These are phyloP conservation scores for Pythium phragmitis DNA, from an alignment of 352 stramenopile species.

Conservation along the genomic window DNA sequence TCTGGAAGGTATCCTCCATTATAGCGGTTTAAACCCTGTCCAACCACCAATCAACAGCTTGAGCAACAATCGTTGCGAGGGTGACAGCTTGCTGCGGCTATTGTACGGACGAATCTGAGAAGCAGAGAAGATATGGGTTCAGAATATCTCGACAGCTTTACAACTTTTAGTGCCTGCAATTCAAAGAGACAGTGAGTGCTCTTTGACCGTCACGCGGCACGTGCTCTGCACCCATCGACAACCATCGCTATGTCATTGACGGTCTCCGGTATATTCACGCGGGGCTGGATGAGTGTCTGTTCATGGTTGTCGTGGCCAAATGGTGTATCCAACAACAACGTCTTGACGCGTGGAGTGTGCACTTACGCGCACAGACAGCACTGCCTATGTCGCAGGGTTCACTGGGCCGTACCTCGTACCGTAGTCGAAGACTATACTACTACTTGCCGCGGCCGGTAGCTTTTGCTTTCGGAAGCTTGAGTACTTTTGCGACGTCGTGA, in stretches of 20 bases:
- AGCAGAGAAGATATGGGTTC: too few species aligned
- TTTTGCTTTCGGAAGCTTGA: too few species aligned
- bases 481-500: too few species aligned
- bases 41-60: too few species aligned
- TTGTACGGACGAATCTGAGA: too few species aligned
- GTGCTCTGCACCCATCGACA: not conserved
- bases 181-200: not conserved
- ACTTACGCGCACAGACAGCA: slow-evolving; percentile 9
- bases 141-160: too few species aligned
- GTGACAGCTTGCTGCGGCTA: too few species aligned
- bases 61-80: too few species aligned
- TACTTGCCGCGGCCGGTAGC: too few species aligned
- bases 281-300: slow-evolving; percentile 1
- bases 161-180: too few species aligned
- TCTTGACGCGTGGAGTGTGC: not conserved
- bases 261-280: slow-evolving; percentile 12
- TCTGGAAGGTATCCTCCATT: too few species aligned
- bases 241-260: slow-evolving; percentile 16
- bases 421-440: slow-evolving; percentile 19
- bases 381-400: slow-evolving; percentile 16
- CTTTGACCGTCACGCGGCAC: slow-evolving; percentile 2
- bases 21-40: too few species aligned
- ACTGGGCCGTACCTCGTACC: slow-evolving; percentile 23
- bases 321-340: not conserved
- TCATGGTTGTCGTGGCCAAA: slow-evolving; percentile 11